These are phyloP conservation scores for Fusarium pseudocircinatum DNA, from an alignment of 2,329 filamentous ascomycete genomes.

Conservation along the genomic window DNA sequence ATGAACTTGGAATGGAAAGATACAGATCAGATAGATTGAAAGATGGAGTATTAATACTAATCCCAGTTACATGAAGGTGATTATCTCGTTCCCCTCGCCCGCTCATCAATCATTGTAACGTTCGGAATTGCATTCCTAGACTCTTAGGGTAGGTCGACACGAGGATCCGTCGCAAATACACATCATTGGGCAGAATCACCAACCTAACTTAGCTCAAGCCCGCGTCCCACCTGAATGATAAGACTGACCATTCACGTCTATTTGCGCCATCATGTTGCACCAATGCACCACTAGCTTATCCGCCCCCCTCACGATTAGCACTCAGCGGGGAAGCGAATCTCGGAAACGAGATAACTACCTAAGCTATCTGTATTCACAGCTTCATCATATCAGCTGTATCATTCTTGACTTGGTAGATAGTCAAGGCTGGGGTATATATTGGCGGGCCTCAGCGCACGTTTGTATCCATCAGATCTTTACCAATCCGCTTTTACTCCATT, in stretches of 20 bases:
- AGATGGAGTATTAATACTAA: neutral
- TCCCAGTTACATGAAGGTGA: rapidly evolving
- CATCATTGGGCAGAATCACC: neutral
- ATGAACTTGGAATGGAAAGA: neutral
- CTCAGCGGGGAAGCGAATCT: neutral
- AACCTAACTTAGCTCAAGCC: neutral
- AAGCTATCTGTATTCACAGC: neutral
- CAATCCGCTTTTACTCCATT: neutral
- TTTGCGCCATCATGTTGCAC: neutral
- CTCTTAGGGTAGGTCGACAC: neutral
- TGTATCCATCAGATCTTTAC: neutral
- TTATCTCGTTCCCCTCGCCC: neutral
- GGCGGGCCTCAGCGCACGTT: neutral
- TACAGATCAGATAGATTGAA: rapidly evolving
- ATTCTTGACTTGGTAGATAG: neutral
- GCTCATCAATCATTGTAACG: too few relatives aligned
- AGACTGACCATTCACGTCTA: neutral
- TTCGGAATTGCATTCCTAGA: neutral
- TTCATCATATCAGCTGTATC: neutral
- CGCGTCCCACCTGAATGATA: neutral
- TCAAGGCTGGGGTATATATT: neutral
- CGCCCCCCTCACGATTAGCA: neutral
- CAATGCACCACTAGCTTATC: neutral
- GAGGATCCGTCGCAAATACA: neutral
- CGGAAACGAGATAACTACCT: neutral